Evolutionary conservation across 225 moss, liverwort and hornwort species (phyloP).

Genomic region (Rhytidiadelphus loreus): DNA sequence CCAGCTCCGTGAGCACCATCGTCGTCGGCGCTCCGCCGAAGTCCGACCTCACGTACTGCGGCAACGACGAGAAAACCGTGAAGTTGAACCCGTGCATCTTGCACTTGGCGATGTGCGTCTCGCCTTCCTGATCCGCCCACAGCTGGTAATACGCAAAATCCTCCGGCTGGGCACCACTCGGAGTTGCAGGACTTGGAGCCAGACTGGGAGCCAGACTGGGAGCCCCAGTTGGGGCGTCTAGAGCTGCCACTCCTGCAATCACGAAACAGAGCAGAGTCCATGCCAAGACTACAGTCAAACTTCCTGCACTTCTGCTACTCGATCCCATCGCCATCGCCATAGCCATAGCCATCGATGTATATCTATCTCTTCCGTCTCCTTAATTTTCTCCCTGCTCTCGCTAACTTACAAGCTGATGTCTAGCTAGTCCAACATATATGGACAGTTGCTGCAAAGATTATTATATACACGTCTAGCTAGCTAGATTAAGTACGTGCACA

Average conservation of each 20-base stretch:
- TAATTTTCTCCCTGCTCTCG: background rate
- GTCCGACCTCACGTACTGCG: slow-evolving; percentile 44
- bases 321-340: background rate
- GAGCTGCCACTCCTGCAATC: background rate
- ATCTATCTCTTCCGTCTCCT: background rate
- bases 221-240: background rate
- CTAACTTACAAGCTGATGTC: background rate
- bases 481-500: no score
- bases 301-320: background rate
- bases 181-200: background rate
- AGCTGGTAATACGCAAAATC: slow-evolving; percentile 29
- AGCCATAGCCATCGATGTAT: background rate
- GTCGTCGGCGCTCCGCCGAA: slow-evolving; percentile 34
- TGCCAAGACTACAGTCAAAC: background rate
- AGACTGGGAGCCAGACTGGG: background rate
- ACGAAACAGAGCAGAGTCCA: background rate
- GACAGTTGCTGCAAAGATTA: background rate
- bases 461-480: background rate
- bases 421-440: background rate
- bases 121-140: slow-evolving; percentile 67
- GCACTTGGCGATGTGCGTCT: slow-evolving; percentile 52
- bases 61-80: slow-evolving; percentile 26
- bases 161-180: background rate
- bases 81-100: slow-evolving; percentile 54
- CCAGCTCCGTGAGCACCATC: slow-evolving; percentile 51